Evolutionary conservation across 305 asterid species (phyloP).

Genomic region (Fraxinus baroniana): DNA sequence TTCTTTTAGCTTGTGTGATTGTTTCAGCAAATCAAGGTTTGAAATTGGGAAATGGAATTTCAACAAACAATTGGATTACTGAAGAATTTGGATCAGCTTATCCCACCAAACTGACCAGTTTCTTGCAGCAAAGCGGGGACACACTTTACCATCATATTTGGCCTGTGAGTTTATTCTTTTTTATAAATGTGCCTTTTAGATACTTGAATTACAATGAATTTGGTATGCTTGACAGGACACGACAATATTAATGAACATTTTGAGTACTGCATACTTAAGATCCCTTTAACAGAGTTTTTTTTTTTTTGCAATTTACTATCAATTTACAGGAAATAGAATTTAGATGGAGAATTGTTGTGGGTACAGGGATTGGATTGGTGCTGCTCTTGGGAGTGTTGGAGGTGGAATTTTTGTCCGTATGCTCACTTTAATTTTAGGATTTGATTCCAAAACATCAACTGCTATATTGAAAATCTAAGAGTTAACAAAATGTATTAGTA

Average conservation of each 20-base stretch:
- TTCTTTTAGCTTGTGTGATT: slow-evolving; percentile 35
- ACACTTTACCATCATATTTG: slow-evolving; percentile 42
- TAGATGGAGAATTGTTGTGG: slow-evolving; percentile 55
- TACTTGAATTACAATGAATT: background rate
- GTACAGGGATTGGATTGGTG: slow-evolving; percentile 62
- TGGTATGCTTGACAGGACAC: background rate
- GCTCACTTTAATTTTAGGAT: slow-evolving; percentile 57
- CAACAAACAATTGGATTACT: slow-evolving; percentile 29
- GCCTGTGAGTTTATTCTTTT: slow-evolving; percentile 50
- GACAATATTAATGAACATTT: background rate
- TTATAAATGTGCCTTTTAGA: background rate
- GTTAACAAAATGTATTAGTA: background rate
- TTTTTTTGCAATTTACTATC: background rate
- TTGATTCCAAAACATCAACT: slow-evolving; percentile 59
- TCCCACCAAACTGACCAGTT: slow-evolving; percentile 29
- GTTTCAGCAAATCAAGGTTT: slow-evolving; percentile 39
- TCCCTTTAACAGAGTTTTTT: background rate
- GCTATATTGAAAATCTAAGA: slow-evolving; percentile 59
- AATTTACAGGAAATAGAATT: slow-evolving; percentile 45
- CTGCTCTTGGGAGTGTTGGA: slow-evolving; percentile 63
- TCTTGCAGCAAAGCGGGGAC: slow-evolving; percentile 28
- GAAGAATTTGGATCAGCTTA: slow-evolving; percentile 27
- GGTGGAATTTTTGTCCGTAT: slow-evolving; percentile 67
- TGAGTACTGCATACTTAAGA: background rate
- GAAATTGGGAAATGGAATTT: slow-evolving; percentile 25